phyloP scores from a whole-genome alignment of 148 eudicot species.

The Drosera capensis region DNA sequence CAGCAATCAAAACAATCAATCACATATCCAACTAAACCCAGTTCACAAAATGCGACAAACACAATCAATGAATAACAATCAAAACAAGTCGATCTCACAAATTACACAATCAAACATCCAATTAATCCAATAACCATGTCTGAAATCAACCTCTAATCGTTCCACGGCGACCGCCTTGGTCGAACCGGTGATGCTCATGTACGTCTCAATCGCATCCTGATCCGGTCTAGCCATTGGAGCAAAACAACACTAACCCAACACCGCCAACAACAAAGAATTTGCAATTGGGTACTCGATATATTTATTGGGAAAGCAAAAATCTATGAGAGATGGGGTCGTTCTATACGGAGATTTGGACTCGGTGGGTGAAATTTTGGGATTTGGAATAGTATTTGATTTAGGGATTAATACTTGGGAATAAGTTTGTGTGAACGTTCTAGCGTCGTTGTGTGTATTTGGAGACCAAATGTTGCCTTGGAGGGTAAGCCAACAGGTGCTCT shows the following conservation, averaged over 20 bases:
- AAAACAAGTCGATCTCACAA: not conserved
- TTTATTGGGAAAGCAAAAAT: too few relatives aligned
- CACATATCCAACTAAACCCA: not conserved
- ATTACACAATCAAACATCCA: not conserved
- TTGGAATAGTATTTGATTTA: too few relatives aligned
- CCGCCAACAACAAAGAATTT: too few relatives aligned
- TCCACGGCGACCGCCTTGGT: constrained; percentile 45
- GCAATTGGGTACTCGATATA: too few relatives aligned
- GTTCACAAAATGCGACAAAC: not conserved
- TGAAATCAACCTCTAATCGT: constrained; percentile 42
- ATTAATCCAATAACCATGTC: not conserved
- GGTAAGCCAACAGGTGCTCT: too few relatives aligned
- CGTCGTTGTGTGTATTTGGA: too few relatives aligned
- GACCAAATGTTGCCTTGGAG: too few relatives aligned
- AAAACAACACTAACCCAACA: not conserved
- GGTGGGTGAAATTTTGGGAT: too few relatives aligned
- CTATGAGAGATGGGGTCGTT: too few relatives aligned
- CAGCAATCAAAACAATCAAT: not conserved
- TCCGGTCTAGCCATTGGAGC: constrained; percentile 41
- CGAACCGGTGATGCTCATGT: constrained; percentile 71
- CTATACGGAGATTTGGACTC: too few relatives aligned
- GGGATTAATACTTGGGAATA: too few relatives aligned
- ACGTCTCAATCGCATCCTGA: constrained; percentile 67
- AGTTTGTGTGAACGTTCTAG: too few relatives aligned
- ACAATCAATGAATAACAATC: not conserved